Percentiles rank a stretch among this genome's conserved stretches.
These are phyloP conservation scores for Paracoccidioides lutzii DNA, from an alignment of 2,329 filamentous ascomycete genomes.

Conservation along the genomic window DNA sequence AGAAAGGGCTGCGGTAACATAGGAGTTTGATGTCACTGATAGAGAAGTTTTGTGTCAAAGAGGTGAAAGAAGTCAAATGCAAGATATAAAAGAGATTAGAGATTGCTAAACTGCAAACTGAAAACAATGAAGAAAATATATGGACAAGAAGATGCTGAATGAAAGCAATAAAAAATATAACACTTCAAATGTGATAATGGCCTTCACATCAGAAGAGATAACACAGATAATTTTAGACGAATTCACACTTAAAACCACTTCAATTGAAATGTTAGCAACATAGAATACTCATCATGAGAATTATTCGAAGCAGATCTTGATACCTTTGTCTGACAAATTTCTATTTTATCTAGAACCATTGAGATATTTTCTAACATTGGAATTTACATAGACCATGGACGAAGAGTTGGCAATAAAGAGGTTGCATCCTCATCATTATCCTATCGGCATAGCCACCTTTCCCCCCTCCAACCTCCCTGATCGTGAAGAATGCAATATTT, in stretches of 20 bases:
- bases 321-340: too few relatives aligned
- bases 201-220: background rate
- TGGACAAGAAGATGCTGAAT: background rate
- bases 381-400: background rate
- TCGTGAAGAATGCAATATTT: background rate
- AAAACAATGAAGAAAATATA: background rate
- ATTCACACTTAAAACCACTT: background rate
- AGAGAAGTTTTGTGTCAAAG: background rate
- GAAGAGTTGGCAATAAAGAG: background rate
- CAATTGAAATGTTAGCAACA: too few relatives aligned
- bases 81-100: background rate
- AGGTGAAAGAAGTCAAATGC: background rate
- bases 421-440: background rate
- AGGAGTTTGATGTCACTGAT: background rate
- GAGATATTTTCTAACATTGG: background rate
- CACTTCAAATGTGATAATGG: background rate
- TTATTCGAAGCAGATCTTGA: too few relatives aligned
- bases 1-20: too few relatives aligned
- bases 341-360: background rate
- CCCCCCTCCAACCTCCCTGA: background rate
- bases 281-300: too few relatives aligned
- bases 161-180: background rate
- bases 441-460: background rate
- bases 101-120: background rate
- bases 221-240: background rate